Percentiles rank a stretch among this genome's conserved stretches.
Conservation (phyloP, 2,329 filamentous ascomycete genomes). For the Phaeoacremonium minimum region DNA sequence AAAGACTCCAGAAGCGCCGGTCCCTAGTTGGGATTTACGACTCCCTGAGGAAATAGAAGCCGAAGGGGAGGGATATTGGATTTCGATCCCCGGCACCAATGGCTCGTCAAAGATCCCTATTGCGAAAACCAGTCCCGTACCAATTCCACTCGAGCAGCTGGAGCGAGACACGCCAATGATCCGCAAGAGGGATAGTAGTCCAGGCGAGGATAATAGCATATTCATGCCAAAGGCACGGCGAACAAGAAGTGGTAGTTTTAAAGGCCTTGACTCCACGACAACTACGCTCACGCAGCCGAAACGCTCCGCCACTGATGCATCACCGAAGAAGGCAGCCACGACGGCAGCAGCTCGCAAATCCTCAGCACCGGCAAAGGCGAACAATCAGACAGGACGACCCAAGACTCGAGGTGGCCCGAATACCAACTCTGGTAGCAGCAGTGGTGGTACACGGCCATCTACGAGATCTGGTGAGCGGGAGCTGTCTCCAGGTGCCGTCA, state of each 20-base stretch:
- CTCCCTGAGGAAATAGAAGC: slow-evolving; percentile 73
- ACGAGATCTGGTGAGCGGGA: slow-evolving; percentile 61
- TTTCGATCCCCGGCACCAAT: slow-evolving; percentile 48
- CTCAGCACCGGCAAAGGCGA: slow-evolving; percentile 36
- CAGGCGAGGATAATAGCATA: slow-evolving; percentile 50
- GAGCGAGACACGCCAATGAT: slow-evolving; percentile 69
- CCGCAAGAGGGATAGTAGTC: slow-evolving; percentile 54
- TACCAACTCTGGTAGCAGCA: slow-evolving; percentile 39
- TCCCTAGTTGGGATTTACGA: slow-evolving; percentile 66
- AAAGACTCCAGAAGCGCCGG: slow-evolving; percentile 31
- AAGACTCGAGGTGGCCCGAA: slow-evolving; percentile 58
- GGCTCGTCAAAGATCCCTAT: slow-evolving; percentile 82
- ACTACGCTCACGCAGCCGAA: slow-evolving; percentile 25
- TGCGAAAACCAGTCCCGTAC: slow-evolving; percentile 72
- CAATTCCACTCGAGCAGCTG: slow-evolving; percentile 66
- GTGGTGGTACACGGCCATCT: slow-evolving; percentile 51
- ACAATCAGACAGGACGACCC: slow-evolving; percentile 42
- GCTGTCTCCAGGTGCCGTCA: slow-evolving; percentile 26
- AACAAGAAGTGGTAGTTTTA: slow-evolving; percentile 65
- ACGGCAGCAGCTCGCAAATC: slow-evolving; percentile 34
- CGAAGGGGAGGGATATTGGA: slow-evolving; percentile 48
- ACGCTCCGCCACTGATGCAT: slow-evolving; percentile 42
- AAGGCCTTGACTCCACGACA: slow-evolving; percentile 47
- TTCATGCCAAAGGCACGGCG: slow-evolving; percentile 59
- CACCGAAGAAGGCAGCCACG: slow-evolving; percentile 46